Base-by-base conservation (phyloP, 1,284 basidiomycete species). In the Leccinum insigne region DNA sequence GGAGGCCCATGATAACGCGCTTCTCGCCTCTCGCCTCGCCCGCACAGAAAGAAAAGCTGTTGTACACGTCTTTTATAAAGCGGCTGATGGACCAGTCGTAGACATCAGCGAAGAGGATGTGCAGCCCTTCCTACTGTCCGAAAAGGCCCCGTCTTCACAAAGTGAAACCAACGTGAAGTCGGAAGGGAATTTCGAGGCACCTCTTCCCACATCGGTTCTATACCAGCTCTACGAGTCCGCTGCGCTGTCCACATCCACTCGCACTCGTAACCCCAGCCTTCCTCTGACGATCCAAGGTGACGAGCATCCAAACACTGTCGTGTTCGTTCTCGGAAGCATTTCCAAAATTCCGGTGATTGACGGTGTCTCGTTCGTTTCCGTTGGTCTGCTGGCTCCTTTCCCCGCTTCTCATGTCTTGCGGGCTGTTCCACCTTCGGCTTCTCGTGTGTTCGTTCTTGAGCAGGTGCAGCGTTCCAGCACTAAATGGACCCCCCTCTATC, bases 401-500 rank as follows among this genome's bases (percentile, higher is more conserved):
- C 84, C 89, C 11, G 75, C 87, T 14, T 85, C 87, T 56, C 85
- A 83, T 62, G 81, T 99, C 59, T 80, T 91, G 63, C 78, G 78
- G 40, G 82, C 83, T 44, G 86, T 98, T 56, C 90, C 93, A 10
- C 67, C 82, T 1, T 88, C 88, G 5, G 86, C 85, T 44, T 85
- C 86, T 58, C 88, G 87, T 58, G 85, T 99, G 63, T 82, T 98
- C 60, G 92, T 98, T 4, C 85, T 98, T 21, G 97, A 96, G 78
- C 93, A 92, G 78, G 83, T 91, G 26, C 82, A 84, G 70, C 82
- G 81, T 67, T 93, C 91, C 83, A 85, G 87, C 18, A 91, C 90
- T 61, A 95, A 95, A 79, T 97, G 94, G 88, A 92, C 94, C 2
- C 90, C 95, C 0, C 81, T 97, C 16, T 96, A 93, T 76, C 85